Base-by-base conservation (phyloP, 2,329 filamentous ascomycete genomes). In the Penicillium sp. region DNA sequence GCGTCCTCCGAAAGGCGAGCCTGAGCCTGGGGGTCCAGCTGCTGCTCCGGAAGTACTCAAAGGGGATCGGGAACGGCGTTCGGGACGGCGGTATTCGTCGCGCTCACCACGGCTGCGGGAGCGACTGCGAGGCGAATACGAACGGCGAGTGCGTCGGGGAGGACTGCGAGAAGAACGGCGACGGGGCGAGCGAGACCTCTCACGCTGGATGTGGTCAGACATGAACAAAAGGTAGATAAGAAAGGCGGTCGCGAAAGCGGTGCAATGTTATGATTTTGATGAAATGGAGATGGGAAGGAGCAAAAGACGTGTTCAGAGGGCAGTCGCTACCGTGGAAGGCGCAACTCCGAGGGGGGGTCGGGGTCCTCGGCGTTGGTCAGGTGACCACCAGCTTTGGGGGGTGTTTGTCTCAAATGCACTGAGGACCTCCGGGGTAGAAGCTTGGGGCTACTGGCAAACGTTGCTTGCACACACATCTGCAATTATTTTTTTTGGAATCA, bases 61-160 rank as follows among this genome's bases (percentile, higher is more conserved):
- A 79, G 91, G 92, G 77, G 89, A 94, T 75, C 90, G 89, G 76
- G 88, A 92, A 77, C 89, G 83, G 83, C 89, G 84, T 75, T 86
- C 87, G 72, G 81, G 83, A 77, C 88, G 86, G 73, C 89, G 88
- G 74, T 89, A 89, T 68, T 91, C 88, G 81, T 89, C 88, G 77
- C 55, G 55, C n/a, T 57, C 55, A 55, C 53, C 53, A 48, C 89
- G 83, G 76, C 89, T 92, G 70, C 86, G 84, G 75, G 89, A 93
- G 75, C 89, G 88, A 79, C 87, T 90, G 71, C 89, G 87, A 62
- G 89, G 88, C 60, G 89, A 91, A 75, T 89, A 92, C 52, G 89
- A 93, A 67, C 89, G 87, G 72, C 89, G 89, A 72, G 83, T 86
- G 72, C 84, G 87, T 73, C 86, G 85, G 68, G 89, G 90, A 80